These are phyloP conservation scores for Naematelia aurantialba DNA, from an alignment of 768 basidiomycete species.

Conservation along the genomic window DNA sequence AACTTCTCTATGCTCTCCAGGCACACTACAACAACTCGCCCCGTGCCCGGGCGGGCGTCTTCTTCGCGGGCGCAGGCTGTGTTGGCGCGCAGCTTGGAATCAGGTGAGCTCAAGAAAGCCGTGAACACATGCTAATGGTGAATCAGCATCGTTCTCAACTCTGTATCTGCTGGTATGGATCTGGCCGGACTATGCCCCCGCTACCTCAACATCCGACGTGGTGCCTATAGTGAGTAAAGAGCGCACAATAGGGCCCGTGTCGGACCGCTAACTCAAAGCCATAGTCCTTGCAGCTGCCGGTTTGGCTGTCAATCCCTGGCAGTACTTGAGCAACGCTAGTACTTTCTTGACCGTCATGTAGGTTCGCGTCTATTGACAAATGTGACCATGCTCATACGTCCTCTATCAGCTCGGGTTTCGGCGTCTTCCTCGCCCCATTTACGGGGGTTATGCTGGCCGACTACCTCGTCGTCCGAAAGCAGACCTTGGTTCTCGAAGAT, in stretches of 20 bases:
- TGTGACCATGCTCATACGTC: not conserved
- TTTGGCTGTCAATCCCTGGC: slow-evolving; percentile 5
- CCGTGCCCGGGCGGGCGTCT: slow-evolving; percentile 32
- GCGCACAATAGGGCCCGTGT: too few relatives aligned
- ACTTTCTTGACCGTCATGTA: slow-evolving; percentile 6
- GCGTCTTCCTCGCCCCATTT: not conserved
- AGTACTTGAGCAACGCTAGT: not conserved
- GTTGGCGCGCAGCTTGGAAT: slow-evolving; percentile 12
- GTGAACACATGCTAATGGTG: slow-evolving; percentile 10
- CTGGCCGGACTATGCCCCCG: slow-evolving; percentile 19
- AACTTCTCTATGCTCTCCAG: slow-evolving; percentile 25
- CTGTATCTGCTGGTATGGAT: slow-evolving; percentile 19
- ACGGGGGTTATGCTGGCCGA: slow-evolving; percentile 24
- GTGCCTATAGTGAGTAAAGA: slow-evolving; percentile 18
- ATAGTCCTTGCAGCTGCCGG: not conserved
- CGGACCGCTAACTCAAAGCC: not conserved
- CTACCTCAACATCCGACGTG: slow-evolving; percentile 26
- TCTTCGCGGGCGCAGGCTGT: slow-evolving; percentile 17
- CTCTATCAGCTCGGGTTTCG: not conserved
- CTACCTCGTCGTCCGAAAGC: slow-evolving; percentile 26
- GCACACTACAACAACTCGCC: slow-evolving; percentile 20
- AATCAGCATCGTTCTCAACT: slow-evolving; percentile 19
- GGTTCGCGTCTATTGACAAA: not conserved
- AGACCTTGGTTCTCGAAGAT: slow-evolving; percentile 16
- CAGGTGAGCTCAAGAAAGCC: too few relatives aligned